These are phyloP conservation scores for Keithomyces neogunnii DNA, from an alignment of 2,329 filamentous ascomycete genomes.

Conservation along the genomic window DNA sequence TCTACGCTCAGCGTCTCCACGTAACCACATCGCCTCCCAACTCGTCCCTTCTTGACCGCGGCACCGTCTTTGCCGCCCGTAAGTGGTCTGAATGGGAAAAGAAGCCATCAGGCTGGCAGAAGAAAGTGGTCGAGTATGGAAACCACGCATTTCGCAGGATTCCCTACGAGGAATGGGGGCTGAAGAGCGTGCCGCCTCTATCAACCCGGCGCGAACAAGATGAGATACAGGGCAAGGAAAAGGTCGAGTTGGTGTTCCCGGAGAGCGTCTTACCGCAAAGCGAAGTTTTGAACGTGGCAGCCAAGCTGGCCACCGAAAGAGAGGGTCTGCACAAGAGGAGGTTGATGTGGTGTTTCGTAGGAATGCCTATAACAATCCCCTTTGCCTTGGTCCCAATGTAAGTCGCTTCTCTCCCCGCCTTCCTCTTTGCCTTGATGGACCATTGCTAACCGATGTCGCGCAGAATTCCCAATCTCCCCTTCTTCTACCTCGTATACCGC, in stretches of 20 bases:
- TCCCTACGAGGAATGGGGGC: slow-evolving; percentile 93
- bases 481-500: slow-evolving; percentile 90
- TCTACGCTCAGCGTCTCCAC: slow-evolving; percentile 79
- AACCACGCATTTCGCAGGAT: slow-evolving; percentile 81
- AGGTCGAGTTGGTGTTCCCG: slow-evolving; percentile 71
- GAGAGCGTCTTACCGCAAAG: slow-evolving; percentile 56
- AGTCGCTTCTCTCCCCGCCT: slow-evolving; percentile 26
- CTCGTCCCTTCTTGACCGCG: slow-evolving; percentile 55
- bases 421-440: background rate
- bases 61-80: slow-evolving; percentile 61
- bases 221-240: slow-evolving; percentile 52
- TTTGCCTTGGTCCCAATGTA: slow-evolving; percentile 81
- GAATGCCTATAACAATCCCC: slow-evolving; percentile 76
- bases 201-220: slow-evolving; percentile 57
- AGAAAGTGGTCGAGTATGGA: slow-evolving; percentile 74
- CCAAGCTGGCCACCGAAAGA: slow-evolving; percentile 67
- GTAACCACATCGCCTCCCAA: slow-evolving; percentile 38
- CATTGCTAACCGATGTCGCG: background rate
- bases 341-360: slow-evolving; percentile 72
- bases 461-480: slow-evolving; percentile 86
- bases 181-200: slow-evolving; percentile 87
- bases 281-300: slow-evolving; percentile 57
- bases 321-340: slow-evolving; percentile 68
- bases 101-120: slow-evolving; percentile 80
- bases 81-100: slow-evolving; percentile 86